phyloP scores from a whole-genome alignment of 2,329 filamentous ascomycete genomes.

The Zalaria sp. region DNA sequence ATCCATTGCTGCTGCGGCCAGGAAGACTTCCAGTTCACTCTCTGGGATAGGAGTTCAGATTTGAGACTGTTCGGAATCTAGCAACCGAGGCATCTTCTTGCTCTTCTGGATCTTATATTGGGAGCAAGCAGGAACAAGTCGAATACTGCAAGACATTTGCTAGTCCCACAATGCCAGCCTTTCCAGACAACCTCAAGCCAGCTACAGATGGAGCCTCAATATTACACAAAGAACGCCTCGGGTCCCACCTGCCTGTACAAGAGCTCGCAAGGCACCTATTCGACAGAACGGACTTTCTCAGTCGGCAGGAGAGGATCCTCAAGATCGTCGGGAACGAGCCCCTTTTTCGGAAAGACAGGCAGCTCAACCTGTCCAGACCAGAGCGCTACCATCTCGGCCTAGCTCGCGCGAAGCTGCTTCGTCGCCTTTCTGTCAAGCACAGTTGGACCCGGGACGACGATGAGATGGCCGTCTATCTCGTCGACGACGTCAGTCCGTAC shows the following conservation, averaged over 20 bases:
- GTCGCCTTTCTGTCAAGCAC: slow-evolving; percentile 30
- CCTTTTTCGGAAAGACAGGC: slow-evolving; percentile 36
- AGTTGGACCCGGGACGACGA: slow-evolving; percentile 36
- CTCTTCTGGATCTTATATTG: too few species aligned
- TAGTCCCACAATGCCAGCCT: slow-evolving; percentile 27
- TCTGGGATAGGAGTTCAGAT: too few species aligned
- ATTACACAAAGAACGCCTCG: slow-evolving; percentile 29
- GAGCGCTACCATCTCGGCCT: slow-evolving; percentile 39
- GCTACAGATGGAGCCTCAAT: slow-evolving; percentile 30
- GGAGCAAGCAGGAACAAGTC: too few species aligned
- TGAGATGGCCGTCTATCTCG: slow-evolving; percentile 37
- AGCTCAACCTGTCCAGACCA: slow-evolving; percentile 36
- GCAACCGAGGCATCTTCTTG: too few species aligned
- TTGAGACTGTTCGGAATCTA: too few species aligned
- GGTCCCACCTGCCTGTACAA: slow-evolving; percentile 28
- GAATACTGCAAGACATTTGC: too few species aligned
- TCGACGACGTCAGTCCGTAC: slow-evolving; percentile 39
- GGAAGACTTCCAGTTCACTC: too few species aligned
- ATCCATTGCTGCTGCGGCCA: too few species aligned
- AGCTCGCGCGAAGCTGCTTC: slow-evolving; percentile 36
- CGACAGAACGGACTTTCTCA: slow-evolving; percentile 31
- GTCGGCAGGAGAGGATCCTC: slow-evolving; percentile 32
- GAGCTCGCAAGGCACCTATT: slow-evolving; percentile 34
- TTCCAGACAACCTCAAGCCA: slow-evolving; percentile 34
- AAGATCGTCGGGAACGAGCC: slow-evolving; percentile 30